Evolutionary conservation across 208 protist species (phyloP).

Genomic region (Leishmania gerbilli): DNA sequence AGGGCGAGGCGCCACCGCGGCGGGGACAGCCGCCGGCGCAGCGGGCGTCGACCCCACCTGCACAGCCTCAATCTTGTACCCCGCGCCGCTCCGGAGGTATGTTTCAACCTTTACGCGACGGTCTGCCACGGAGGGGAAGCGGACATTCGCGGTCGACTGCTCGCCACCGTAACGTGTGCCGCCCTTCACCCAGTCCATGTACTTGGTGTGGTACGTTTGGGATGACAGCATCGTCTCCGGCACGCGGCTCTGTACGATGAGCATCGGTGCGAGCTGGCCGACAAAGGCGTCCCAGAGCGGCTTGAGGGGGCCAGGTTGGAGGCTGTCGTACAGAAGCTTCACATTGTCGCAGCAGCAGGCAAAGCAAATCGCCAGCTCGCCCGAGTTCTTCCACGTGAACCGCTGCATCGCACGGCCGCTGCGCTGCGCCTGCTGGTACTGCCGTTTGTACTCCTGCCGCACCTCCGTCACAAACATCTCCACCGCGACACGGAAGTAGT

Average conservation of each 20-base stretch:
- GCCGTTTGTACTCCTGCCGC: constrained; percentile 61
- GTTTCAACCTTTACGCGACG: constrained; percentile 77
- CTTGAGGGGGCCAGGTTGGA: constrained; percentile 55
- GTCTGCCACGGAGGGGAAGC: constrained; percentile 79
- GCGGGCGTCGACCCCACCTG: constrained; percentile 36
- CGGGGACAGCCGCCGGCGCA: not conserved
- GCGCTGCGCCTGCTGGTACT: constrained; percentile 43
- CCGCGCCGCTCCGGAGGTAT: constrained; percentile 61
- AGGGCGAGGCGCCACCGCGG: constrained; percentile 10
- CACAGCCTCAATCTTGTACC: constrained; percentile 59
- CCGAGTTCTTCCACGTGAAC: constrained; percentile 86
- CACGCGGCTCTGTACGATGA: constrained; percentile 70
- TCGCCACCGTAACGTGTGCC: constrained; percentile 82
- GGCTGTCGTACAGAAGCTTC: constrained; percentile 73
- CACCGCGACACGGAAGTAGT: constrained; percentile 76
- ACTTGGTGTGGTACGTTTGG: constrained; percentile 85
- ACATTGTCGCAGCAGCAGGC: constrained; percentile 87
- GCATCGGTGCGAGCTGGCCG: constrained; percentile 54
- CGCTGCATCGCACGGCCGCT: constrained; percentile 37
- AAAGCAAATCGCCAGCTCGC: constrained; percentile 84
- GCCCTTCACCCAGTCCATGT: constrained; percentile 87
- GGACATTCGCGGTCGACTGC: constrained; percentile 67
- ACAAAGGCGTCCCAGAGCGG: constrained; percentile 69
- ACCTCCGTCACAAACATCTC: constrained; percentile 83
- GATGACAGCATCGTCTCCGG: constrained; percentile 50